These are phyloP conservation scores for Neurospora pannonica DNA, from an alignment of 495 filamentous ascomycete species.

Conservation along the genomic window DNA sequence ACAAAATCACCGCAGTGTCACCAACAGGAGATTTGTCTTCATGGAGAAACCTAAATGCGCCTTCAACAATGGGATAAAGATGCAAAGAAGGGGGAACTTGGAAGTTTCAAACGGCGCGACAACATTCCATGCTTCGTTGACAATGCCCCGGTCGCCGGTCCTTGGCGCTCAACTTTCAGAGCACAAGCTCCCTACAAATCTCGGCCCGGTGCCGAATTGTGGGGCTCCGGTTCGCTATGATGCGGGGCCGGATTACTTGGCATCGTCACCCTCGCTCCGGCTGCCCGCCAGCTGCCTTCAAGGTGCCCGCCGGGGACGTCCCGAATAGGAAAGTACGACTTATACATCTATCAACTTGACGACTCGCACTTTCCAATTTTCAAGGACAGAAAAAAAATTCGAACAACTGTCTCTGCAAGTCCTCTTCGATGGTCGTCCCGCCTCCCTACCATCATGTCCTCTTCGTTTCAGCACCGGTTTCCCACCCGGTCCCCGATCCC, in stretches of 20 bases:
- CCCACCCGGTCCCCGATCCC: neutral
- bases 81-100: neutral
- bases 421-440: neutral
- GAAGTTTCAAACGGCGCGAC: neutral
- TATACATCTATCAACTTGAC: neutral
- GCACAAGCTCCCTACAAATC: neutral
- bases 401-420: neutral
- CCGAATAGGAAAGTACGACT: neutral
- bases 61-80: neutral
- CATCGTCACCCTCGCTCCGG: neutral
- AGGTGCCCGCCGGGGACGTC: neutral
- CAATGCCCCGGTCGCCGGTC: neutral
- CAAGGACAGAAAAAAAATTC: neutral
- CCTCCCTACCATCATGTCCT: neutral
- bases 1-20: neutral
- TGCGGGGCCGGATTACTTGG: neutral
- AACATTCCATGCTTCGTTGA: neutral
- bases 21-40: neutral
- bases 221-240: neutral
- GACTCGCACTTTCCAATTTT: neutral
- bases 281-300: neutral
- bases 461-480: neutral
- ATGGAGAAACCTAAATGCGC: neutral
- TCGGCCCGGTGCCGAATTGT: neutral
- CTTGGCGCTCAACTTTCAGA: neutral